Evolutionary conservation across 768 basidiomycete species (phyloP).

Genomic region (Tricholoma hemisulphureum): DNA sequence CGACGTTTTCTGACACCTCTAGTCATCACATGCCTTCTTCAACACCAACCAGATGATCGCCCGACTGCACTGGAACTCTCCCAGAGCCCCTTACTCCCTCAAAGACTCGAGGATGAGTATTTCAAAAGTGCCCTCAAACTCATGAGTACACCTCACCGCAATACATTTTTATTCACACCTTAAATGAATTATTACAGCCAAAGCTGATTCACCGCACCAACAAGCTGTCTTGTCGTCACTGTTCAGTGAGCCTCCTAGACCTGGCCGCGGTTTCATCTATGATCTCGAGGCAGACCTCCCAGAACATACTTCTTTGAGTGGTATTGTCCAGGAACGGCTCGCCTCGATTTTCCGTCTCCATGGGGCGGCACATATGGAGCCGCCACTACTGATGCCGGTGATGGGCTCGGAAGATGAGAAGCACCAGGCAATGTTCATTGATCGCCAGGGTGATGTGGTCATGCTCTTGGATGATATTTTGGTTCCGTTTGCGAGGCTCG

Average conservation of each 20-base stretch:
- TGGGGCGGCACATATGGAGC: constrained; percentile 86
- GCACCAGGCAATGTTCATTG: constrained; percentile 71
- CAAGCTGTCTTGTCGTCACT: constrained; percentile 74
- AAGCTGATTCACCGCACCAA: constrained; percentile 79
- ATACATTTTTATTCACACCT: neutral
- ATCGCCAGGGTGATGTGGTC: constrained; percentile 76
- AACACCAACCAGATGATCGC: constrained; percentile 75
- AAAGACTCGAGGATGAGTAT: constrained; percentile 78
- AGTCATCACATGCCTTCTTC: constrained; percentile 81
- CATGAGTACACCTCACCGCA: constrained; percentile 61
- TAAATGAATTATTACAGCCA: constrained; percentile 41
- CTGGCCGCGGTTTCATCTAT: constrained; percentile 68
- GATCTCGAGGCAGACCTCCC: constrained; percentile 67
- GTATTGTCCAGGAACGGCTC: constrained; percentile 75
- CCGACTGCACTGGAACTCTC: constrained; percentile 84
- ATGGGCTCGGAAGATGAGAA: constrained; percentile 61
- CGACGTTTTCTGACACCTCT: neutral
- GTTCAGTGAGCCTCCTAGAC: constrained; percentile 70
- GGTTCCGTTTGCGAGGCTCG: constrained; percentile 77
- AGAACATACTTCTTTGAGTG: constrained; percentile 68
- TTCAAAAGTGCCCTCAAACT: constrained; percentile 75
- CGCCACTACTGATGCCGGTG: constrained; percentile 78
- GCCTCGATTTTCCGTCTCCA: constrained; percentile 80
- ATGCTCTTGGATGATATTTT: constrained; percentile 70
- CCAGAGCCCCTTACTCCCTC: constrained; percentile 73